These are phyloP conservation scores for Ogataea glucozyma DNA, from an alignment of 805 yeast genomes.

Conservation along the genomic window DNA sequence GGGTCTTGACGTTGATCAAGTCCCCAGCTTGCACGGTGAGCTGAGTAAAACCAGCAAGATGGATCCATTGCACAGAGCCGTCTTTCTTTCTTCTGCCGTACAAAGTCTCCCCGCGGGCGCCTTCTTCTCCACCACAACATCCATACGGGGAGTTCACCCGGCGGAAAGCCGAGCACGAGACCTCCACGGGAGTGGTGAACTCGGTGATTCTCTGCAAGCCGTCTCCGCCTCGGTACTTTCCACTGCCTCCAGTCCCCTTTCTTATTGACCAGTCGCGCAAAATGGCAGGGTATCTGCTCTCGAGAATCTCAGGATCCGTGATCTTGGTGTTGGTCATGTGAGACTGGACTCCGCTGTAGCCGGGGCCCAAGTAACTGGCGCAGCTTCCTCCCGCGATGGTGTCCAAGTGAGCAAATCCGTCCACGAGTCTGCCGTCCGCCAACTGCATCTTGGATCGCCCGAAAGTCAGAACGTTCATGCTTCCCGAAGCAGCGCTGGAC, in stretches of 20 bases:
- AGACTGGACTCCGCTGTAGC: slow-evolving; percentile 52
- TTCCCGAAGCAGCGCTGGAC: slow-evolving; percentile 88
- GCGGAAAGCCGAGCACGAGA: slow-evolving; percentile 50
- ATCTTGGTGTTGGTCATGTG: slow-evolving; percentile 34
- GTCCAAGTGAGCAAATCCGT: slow-evolving; percentile 54
- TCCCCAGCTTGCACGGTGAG: slow-evolving; percentile 40
- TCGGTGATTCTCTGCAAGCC: slow-evolving; percentile 52
- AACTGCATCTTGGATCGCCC: slow-evolving; percentile 44
- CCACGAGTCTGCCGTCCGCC: slow-evolving; percentile 49
- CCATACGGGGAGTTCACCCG: slow-evolving; percentile 57
- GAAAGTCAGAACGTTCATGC: slow-evolving; percentile 83
- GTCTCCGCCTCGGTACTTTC: slow-evolving; percentile 50
- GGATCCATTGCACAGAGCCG: slow-evolving; percentile 33
- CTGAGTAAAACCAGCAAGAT: slow-evolving; percentile 40
- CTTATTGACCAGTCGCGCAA: slow-evolving; percentile 47
- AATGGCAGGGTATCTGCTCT: slow-evolving; percentile 51
- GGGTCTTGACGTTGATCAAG: slow-evolving; percentile 38
- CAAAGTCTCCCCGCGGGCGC: slow-evolving; percentile 46
- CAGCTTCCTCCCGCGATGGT: slow-evolving; percentile 58
- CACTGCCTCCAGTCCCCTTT: slow-evolving; percentile 49
- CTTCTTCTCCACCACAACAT: slow-evolving; percentile 51
- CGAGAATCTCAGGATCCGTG: slow-evolving; percentile 55
- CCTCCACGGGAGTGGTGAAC: slow-evolving; percentile 41
- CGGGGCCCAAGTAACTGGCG: slow-evolving; percentile 47
- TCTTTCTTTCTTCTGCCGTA: slow-evolving; percentile 34